A percentile compares a stretch with the other conserved stretches of the same genome.
Evolutionary conservation across 306 rosid genomes (phyloP).

Genomic region (Luffa acutangula): DNA sequence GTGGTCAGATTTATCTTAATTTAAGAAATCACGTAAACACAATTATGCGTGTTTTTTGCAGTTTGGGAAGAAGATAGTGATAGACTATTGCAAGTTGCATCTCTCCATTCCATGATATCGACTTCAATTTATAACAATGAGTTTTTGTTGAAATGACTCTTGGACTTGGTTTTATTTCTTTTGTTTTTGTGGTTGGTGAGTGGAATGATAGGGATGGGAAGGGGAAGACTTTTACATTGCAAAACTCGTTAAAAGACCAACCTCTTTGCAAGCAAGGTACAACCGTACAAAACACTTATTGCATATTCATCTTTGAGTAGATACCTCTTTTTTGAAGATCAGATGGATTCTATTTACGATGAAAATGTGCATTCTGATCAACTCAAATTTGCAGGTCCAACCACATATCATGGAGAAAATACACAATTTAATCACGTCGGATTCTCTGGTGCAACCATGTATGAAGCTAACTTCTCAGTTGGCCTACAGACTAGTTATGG

Average conservation of each 20-base stretch:
- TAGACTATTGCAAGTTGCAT: background rate
- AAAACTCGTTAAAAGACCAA: background rate
- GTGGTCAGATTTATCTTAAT: background rate
- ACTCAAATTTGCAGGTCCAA: too few species aligned
- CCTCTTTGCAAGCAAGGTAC: background rate
- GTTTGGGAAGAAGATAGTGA: background rate
- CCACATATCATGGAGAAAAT: background rate
- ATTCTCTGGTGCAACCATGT: slow-evolving; percentile 16
- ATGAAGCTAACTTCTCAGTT: background rate
- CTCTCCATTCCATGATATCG: background rate
- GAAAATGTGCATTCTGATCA: background rate
- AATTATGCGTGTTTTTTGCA: background rate
- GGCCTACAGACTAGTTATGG: slow-evolving; percentile 13
- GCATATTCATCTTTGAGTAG: background rate
- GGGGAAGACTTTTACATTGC: background rate
- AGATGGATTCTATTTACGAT: slow-evolving; percentile 1
- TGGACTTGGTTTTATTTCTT: background rate
- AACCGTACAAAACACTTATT: background rate
- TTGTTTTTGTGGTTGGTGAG: background rate
- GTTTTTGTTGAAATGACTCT: background rate
- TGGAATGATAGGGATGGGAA: background rate
- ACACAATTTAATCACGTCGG: slow-evolving; percentile 3
- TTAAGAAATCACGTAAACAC: background rate
- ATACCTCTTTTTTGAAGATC: background rate
- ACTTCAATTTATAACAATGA: background rate